Percentiles rank a stretch among this genome's conserved stretches.
These are phyloP conservation scores for Neurospora sp. DNA, from an alignment of 495 filamentous ascomycete species.

Conservation along the genomic window DNA sequence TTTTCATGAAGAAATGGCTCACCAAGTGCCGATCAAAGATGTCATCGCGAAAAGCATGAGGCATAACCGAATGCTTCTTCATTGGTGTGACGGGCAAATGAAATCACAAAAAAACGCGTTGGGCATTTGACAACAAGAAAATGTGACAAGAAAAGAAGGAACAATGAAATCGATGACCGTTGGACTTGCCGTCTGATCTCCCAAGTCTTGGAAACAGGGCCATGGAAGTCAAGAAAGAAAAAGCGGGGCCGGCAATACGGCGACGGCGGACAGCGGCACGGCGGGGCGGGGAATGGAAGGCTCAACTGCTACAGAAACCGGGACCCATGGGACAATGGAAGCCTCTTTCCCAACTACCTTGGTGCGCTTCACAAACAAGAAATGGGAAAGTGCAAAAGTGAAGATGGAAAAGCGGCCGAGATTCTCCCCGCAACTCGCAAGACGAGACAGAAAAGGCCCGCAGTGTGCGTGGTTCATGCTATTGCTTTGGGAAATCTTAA, in stretches of 20 bases:
- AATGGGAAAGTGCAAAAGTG: background rate
- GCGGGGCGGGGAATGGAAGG: background rate
- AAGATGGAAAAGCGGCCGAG: slow-evolving; percentile 2
- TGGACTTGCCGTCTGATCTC: background rate
- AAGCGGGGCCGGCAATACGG: background rate
- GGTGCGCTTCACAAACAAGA: background rate
- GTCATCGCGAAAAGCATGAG: background rate
- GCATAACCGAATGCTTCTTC: background rate
- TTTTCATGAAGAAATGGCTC: background rate
- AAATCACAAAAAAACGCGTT: background rate
- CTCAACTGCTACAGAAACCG: background rate
- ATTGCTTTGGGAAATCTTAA: background rate
- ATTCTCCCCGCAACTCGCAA: background rate
- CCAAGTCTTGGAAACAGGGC: background rate
- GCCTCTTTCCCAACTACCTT: background rate
- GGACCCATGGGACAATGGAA: background rate
- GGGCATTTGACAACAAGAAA: background rate
- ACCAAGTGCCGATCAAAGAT: background rate
- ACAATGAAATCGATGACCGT: background rate
- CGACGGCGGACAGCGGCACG: background rate
- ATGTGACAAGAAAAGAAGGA: background rate
- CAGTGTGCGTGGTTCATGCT: background rate
- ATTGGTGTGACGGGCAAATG: background rate
- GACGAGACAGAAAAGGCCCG: background rate
- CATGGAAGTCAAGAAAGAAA: background rate